Base-by-base conservation (phyloP, 306 rosid genomes). In the Chamaecrista fasciculata region DNA sequence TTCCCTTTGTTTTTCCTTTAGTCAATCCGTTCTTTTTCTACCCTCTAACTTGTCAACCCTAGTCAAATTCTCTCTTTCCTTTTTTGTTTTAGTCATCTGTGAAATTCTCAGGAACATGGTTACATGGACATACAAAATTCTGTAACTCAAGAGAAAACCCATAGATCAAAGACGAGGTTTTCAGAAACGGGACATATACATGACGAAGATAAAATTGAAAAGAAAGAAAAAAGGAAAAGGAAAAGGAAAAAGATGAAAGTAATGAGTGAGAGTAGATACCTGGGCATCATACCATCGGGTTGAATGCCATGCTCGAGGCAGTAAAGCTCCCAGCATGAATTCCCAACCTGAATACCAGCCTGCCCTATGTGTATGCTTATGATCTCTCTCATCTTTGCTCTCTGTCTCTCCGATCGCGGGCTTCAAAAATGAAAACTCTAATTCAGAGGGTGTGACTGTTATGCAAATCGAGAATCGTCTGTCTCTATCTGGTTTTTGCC, bases 241-340 rank as follows among this genome's bases (percentile, higher is more conserved):
- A 0, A 0, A 11, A 4, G 1, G 11, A 1, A 0, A 1, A 11
- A 4, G 1, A 11, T 9, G n/a, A 29, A 31, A 25, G 12, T 15
- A 55, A 55, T 8, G 10, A 37, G 12, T 33, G 34, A n/a, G 11
- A 29, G 0, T 16, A 33, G 26, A 31, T 44, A 83, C 98, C 98
- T 87, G 1, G 97, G 98, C 98, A 94, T 94, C 85, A 80, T 81
- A 12, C 98, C 98, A 11, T 94, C 98, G 2, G 87, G 90, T 8
- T 86, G 94, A 67, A 94, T 94, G 79, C 90, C 98, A 86, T 94
- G 98, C 56, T 94, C 98, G 42, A 94, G 98, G 57, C 98, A 94
- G 77, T 94, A 94, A n/a, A 94, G 98, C 78, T 94, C 98, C 98
- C 98, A 94, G 77, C 98, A 94, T 0, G 98, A 94, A 60, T 94